Evolutionary conservation across 2,329 filamentous ascomycete species (phyloP).

Genomic region (Beauveria pseudobassiana): DNA sequence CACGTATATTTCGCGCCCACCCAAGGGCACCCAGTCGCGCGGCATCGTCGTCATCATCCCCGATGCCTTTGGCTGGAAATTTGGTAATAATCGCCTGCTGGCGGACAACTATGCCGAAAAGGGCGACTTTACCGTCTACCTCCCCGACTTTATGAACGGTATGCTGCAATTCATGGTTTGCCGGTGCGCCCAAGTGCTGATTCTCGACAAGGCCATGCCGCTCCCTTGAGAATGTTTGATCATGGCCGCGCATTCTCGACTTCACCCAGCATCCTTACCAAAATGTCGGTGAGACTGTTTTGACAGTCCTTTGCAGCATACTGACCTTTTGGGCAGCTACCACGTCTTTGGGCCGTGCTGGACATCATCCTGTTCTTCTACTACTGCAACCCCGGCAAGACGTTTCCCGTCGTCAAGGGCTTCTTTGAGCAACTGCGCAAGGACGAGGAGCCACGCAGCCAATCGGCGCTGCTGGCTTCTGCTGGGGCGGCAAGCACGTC

Average conservation of each 20-base stretch:
- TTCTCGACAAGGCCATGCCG: constrained; percentile 19
- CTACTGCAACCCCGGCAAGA: constrained; percentile 23
- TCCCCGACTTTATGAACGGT: constrained; percentile 49
- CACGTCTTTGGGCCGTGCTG: constrained; percentile 17
- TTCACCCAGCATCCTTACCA: constrained; percentile 17
- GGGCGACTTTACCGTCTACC: constrained; percentile 40
- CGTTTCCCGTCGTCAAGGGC: constrained; percentile 25
- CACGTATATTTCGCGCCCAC: constrained; percentile 37
- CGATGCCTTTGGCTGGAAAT: constrained; percentile 48
- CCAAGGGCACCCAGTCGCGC: constrained; percentile 24
- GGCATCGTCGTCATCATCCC: constrained; percentile 47
- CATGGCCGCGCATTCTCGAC: constrained; percentile 20
- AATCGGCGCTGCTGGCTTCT: constrained; percentile 51
- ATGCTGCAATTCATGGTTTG: neutral
- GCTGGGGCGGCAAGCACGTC: constrained; percentile 54
- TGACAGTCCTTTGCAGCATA: neutral
- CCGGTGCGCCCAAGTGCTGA: neutral
- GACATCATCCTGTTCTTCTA: constrained; percentile 26
- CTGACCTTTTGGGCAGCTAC: constrained; percentile 15
- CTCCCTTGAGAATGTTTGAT: constrained; percentile 24
- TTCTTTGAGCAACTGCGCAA: constrained; percentile 31
- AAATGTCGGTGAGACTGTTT: constrained; percentile 19
- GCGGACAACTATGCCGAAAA: constrained; percentile 47
- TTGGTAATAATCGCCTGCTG: constrained; percentile 44
- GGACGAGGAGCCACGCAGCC: constrained; percentile 22